These are phyloP conservation scores for Beverwykella pulmonaria DNA, from an alignment of 495 filamentous ascomycete genomes.

Conservation along the genomic window DNA sequence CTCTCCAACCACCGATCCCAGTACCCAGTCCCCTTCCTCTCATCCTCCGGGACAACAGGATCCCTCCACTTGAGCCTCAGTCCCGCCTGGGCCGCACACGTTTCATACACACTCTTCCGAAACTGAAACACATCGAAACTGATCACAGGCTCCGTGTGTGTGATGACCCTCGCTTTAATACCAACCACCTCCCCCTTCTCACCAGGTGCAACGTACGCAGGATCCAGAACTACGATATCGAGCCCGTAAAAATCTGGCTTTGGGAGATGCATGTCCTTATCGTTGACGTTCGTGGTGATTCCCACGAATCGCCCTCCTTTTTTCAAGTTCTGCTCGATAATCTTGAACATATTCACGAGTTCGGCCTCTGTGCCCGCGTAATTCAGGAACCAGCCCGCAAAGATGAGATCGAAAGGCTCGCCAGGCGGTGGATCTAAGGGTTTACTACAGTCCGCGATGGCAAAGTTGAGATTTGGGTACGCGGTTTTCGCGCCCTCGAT, in stretches of 20 bases:
- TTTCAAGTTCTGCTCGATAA: constrained; percentile 20
- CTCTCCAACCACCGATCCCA: constrained; percentile 26
- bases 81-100: constrained; percentile 24
- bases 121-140: constrained; percentile 31
- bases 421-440: background rate
- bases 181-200: constrained; percentile 4
- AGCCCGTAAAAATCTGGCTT: constrained; percentile 26
- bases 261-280: constrained; percentile 6
- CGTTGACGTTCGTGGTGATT: constrained; percentile 24
- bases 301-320: constrained; percentile 27
- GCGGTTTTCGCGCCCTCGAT: constrained; percentile 20
- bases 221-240: constrained; percentile 17
- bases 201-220: constrained; percentile 5
- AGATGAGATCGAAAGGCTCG: constrained; percentile 29
- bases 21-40: constrained; percentile 20
- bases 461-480: constrained; percentile 20
- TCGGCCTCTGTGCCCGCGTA: constrained; percentile 23
- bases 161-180: constrained; percentile 18
- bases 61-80: constrained; percentile 23
- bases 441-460: constrained; percentile 31
- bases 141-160: constrained; percentile 10
- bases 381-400: constrained; percentile 37
- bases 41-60: constrained; percentile 20
- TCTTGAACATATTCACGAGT: constrained; percentile 22
- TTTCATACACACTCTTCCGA: constrained; percentile 23